Base-by-base conservation (phyloP, 257 asterid species). In the Capsicum baccatum region DNA sequence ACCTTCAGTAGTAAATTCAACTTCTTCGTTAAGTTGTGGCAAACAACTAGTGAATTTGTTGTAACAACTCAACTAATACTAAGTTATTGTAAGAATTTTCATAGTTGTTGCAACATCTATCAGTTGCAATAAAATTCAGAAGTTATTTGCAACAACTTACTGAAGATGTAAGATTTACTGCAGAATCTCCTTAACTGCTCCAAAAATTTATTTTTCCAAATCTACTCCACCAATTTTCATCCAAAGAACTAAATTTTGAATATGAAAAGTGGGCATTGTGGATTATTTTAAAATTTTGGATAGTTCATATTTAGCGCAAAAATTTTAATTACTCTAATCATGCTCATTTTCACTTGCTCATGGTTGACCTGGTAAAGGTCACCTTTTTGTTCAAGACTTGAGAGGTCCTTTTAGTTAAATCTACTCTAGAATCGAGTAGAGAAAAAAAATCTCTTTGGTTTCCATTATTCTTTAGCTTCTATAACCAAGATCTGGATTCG, bases 181-280 rank as follows among this genome's bases (percentile, higher is more conserved):
- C 76, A 67, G 12, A 35, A 37, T 37, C 26, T 67, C 50, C 21
- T 67, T 37, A 15, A 7, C 76, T 67, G 12, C 9, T 39, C 21
- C 76, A 37, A 67, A 62, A 67, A 67, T 14, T 67, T 37, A 47
- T 15, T 35, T 37, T 66, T 66, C 19, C n/a, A 4, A 33, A 66
- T 33, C 5, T 33, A 44, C 73, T 66, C 47, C 44, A 64, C 71
- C 71, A 66, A 66, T 66, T 42, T 66, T 66, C 73, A 66, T 67
- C 16, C 2, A 67, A 67, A 14, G 35, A 66, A 6, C 48, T 66
- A n/a, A 14, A 35, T 33, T 66, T 33, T 66, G 19, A 35, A 66
- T 16, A 33, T 35, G 48, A 66, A 66, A 66, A 66, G 73, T 66
- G 48, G 48, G 44, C 17, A 64, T 66, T 66, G 6, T 35, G 48